A percentile compares a stretch with the other conserved stretches of the same genome.
phyloP scores from a whole-genome alignment of 108 stramenopile genomes.

The Fragilaria crotonensis region DNA sequence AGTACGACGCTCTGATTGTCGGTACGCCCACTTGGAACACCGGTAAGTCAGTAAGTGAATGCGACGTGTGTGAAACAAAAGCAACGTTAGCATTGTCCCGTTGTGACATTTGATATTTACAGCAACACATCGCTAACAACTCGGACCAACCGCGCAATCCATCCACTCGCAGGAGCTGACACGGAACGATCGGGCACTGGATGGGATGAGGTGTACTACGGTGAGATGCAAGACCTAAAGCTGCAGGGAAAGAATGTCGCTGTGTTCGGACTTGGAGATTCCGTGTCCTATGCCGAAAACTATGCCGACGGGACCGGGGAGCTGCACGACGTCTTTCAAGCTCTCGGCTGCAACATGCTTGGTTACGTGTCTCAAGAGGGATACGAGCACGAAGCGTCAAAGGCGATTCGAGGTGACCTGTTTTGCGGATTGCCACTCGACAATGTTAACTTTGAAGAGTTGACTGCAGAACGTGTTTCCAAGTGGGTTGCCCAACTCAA shows the following conservation, averaged over 20 bases:
- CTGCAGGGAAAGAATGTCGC: conserved; percentile 75
- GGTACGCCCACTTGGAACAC: conserved; percentile 76
- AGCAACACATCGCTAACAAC: too few relatives aligned
- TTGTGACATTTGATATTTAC: too few relatives aligned
- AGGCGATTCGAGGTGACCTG: conserved; percentile 72
- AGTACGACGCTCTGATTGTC: conserved; percentile 58
- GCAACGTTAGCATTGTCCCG: too few relatives aligned
- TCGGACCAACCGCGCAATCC: too few relatives aligned
- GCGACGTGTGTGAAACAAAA: background rate
- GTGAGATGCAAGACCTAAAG: conserved; percentile 46
- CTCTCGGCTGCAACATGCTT: conserved; percentile 67
- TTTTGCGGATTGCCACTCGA: conserved; percentile 82
- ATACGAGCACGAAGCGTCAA: conserved; percentile 76
- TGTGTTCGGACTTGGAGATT: conserved; percentile 84
- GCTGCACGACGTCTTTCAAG: conserved; percentile 79
- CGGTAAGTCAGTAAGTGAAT: conserved; percentile 3
- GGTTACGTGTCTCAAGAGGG: conserved; percentile 73
- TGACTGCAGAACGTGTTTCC: conserved; percentile 56
- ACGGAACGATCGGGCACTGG: conserved; percentile 77
- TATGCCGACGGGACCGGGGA: conserved; percentile 87
- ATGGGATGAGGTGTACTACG: conserved; percentile 88
- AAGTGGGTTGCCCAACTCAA: conserved; percentile 74
- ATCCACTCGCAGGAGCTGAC: conserved; percentile 72
- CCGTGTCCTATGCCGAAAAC: conserved; percentile 67
- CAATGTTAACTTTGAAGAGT: conserved; percentile 80